These are phyloP conservation scores for Obelidium mucronatum DNA, from an alignment of 192 early-diverging fungal genomes.

Conservation along the genomic window DNA sequence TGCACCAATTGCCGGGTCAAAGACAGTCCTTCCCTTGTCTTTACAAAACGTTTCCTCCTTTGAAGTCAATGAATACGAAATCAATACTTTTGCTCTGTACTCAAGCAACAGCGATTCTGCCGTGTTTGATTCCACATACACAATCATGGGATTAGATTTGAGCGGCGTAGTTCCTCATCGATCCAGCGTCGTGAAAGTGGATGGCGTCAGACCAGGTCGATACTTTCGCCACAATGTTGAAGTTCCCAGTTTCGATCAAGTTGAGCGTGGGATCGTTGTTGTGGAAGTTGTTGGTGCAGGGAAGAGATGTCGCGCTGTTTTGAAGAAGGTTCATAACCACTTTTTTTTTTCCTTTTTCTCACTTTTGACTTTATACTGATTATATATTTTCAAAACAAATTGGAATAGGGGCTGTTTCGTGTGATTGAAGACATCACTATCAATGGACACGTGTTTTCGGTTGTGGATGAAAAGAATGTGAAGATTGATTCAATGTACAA, in stretches of 20 bases:
- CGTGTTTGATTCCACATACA: neutral
- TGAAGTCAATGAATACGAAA: slow-evolving; percentile 26
- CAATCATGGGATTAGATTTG: slow-evolving; percentile 20
- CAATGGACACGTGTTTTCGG: slow-evolving; percentile 21
- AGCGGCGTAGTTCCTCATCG: slow-evolving; percentile 26
- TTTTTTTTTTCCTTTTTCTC: neutral
- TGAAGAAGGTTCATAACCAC: neutral
- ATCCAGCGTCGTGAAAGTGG: neutral
- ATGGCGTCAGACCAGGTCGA: neutral
- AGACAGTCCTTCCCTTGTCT: neutral
- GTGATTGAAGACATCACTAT: neutral
- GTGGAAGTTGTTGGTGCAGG: slow-evolving; percentile 23
- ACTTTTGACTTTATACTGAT: neutral
- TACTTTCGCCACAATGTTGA: neutral
- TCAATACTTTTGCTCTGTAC: slow-evolving; percentile 12
- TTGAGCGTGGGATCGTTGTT: slow-evolving; percentile 16
- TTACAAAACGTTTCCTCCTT: neutral
- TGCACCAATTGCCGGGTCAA: neutral
- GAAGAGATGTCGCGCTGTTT: slow-evolving; percentile 20
- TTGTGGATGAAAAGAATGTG: slow-evolving; percentile 1
- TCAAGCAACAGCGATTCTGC: neutral
- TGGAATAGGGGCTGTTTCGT: neutral
- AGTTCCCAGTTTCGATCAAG: neutral
- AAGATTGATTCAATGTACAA: neutral
- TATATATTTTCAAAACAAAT: neutral